Evolutionary conservation across 306 rosid genomes (phyloP), one percentile per base, ranked within the genome.

Genomic region (Medicago arabica): DNA sequence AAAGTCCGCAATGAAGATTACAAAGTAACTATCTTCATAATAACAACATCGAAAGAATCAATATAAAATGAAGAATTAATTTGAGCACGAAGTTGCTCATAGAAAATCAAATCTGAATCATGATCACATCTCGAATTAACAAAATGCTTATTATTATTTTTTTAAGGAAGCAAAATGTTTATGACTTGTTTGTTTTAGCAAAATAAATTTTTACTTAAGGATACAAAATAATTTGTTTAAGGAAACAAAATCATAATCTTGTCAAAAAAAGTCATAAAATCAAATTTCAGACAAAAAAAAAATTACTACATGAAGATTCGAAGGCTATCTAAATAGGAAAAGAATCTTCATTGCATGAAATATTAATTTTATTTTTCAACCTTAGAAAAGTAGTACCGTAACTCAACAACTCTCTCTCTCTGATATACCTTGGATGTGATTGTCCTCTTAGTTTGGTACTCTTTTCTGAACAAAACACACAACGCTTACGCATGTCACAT

Each of bases 341-440:
- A 68, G 89, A 78, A 82, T 86, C 82, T 80, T 34, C 75, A 15
- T 64, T 67, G 21, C 60, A 72, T 78, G 60, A 72, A 79, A 86
- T 61, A 55, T 54, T 3, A 25, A 2, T 16, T 16, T 39, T 40
- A 18, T 53, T 49, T 66, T 31, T 25, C 19, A 23, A 59, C 18
- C 63, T 80, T 44, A 9, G 43, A 72, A 49, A 67, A 76, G 60
- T 46, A 80, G 47, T 58, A 51, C 63, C 76, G 51, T 71, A 65
- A 51, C 49, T 68, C 49, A 55, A 67, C 49, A 55, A 67, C 47
- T 67, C 69, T 51, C 74, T 54, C 65, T 34, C 74, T 54, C 65
- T 34, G 74, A 76, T 72, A 71, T 75, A 41, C 84, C 81, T 79
- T 60, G 7, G 59, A 61, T 53, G 15, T 46, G 2, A 0, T 46